phyloP scores from a whole-genome alignment of 768 basidiomycete genomes.

The Melanogaster broomeanus region DNA sequence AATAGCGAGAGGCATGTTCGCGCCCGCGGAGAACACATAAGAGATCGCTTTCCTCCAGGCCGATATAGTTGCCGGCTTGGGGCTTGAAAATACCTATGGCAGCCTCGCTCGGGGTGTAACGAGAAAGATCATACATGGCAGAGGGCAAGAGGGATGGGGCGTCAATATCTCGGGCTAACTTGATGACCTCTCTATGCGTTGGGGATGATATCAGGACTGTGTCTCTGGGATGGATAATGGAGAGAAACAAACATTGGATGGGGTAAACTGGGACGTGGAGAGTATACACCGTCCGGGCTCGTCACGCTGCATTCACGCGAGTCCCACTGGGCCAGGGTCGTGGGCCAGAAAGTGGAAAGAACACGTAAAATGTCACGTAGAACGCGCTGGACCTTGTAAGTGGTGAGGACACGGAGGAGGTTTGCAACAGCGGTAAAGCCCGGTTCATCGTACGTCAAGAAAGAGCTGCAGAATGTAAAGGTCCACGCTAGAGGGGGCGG shows the following conservation, averaged over 20 bases:
- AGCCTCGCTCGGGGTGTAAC: conserved; percentile 62
- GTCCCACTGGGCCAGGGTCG: conserved; percentile 66
- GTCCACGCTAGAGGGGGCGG: conserved; percentile 1
- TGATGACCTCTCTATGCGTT: conserved; percentile 57
- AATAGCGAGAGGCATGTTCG: conserved; percentile 70
- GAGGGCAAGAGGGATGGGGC: conserved; percentile 64
- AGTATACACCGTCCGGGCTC: conserved; percentile 49
- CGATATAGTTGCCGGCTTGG: conserved; percentile 40
- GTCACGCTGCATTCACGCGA: conserved; percentile 60
- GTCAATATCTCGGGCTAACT: conserved; percentile 58
- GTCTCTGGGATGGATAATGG: background rate
- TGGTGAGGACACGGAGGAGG: conserved; percentile 63
- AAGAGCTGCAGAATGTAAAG: conserved; percentile 39
- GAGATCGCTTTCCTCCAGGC: conserved; percentile 51
- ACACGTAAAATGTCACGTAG: conserved; percentile 57
- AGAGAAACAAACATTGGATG: conserved; percentile 64
- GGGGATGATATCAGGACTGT: conserved; percentile 2
- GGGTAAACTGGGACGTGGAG: conserved; percentile 54
- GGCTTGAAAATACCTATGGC: conserved; percentile 50
- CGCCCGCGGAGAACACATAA: conserved; percentile 64
- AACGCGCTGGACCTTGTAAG: conserved; percentile 60
- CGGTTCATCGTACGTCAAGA: conserved; percentile 45
- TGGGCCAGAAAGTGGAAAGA: conserved; percentile 59
- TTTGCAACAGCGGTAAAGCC: conserved; percentile 57
- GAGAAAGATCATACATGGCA: conserved; percentile 81